Evolutionary conservation across 2,329 filamentous ascomycete genomes (phyloP), one percentile per base, ranked within the genome.

Genomic region (Iodosphaeria phyllophila): DNA sequence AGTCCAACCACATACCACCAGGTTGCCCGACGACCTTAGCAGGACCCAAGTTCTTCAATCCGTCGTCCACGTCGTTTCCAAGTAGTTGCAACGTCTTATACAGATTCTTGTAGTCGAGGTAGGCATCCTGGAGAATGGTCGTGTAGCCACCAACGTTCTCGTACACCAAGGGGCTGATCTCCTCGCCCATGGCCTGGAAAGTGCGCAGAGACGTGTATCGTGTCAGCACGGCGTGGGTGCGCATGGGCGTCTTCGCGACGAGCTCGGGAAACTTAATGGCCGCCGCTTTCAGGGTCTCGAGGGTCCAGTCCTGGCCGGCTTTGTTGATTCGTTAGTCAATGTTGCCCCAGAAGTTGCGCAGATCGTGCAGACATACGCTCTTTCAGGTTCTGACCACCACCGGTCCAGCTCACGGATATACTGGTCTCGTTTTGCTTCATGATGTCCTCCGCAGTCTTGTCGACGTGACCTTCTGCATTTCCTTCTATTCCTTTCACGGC

Each of bases 371-470:
- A 22, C 21, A 14, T 22, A 22, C 21, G 21, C 11, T 15, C 21
- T 15, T 22, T 22, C 13, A 22, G 21, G 8, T 22, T 8, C 12
- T 22, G 21, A 15, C 21, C 21, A 15, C 21, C 21, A 10, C 21
- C 21, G 8, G 14, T 22, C 21, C 21, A 22, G 21, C 21, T 22
- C n/a, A 22, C 21, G 4, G 21, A 22, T 6, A 22, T 22, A 9
- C 8, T 22, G 8, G 16, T 15, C 21, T 22, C 21, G 6, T 22
- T 22, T 13, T 22, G 14, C 4, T 22, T 15, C 9, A 22, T 8
- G 6, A 22, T 13, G 9, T 22, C 21, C 6, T 13, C 11, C 10
- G 13, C 13, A 22, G 21, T 15, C 12, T 22, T 22, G 8, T 22
- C 13, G 4, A 22, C 21, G 16, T 22, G 13, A 8, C 21, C 21